Base-by-base conservation (phyloP, 495 filamentous ascomycete genomes). In the Aspergillus panamensis region DNA sequence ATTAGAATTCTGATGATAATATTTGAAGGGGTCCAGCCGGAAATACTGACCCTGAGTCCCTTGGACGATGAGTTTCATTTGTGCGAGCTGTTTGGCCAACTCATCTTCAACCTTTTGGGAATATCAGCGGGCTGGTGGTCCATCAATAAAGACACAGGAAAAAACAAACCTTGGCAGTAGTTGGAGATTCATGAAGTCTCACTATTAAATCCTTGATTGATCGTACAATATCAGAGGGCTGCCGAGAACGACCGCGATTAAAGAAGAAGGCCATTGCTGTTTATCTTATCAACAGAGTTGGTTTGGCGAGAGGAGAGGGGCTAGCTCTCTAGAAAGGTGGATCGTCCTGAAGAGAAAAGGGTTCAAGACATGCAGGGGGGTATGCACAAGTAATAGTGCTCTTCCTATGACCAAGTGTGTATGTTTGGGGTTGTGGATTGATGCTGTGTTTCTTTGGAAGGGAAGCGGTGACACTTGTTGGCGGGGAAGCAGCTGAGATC, bases 201-300 rank as follows among this genome's bases (percentile, higher is more conserved):
- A 70, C 55, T 51, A 84, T 61, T 33, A 82, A 69, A 42, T 87
- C 84, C 62, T 82, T 86, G 29, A 81, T 81, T 20, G 79, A 73
- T 62, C 73, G 77, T 8, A 76, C 81, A 57, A 87, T 66, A 44
- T 88, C 85, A 30, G 76, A 69, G 49, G 88, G 77, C 53, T 76
- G 73, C 45, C 75, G 73, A 35, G 76, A 72, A 51, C 75, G 74
- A 66, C 82, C 84, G 65, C 91, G 80, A 53, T 84, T 86, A 70
- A 96, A 97, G 60, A 98, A 83, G 76, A 99, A 99, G 20, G 94
- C 89, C 90, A 96, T 96, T 53, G 61, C 55, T 53, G 51, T 50
- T 55, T 61, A 21, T 47, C 42, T 57, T 48, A 57, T 49, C 51
- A 62, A 60, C 30, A 52, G 57, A 52, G 43, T 58, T 39, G 54